Evolutionary conservation across 768 basidiomycete genomes (phyloP).

Genomic region (Termitomyces sp.): DNA sequence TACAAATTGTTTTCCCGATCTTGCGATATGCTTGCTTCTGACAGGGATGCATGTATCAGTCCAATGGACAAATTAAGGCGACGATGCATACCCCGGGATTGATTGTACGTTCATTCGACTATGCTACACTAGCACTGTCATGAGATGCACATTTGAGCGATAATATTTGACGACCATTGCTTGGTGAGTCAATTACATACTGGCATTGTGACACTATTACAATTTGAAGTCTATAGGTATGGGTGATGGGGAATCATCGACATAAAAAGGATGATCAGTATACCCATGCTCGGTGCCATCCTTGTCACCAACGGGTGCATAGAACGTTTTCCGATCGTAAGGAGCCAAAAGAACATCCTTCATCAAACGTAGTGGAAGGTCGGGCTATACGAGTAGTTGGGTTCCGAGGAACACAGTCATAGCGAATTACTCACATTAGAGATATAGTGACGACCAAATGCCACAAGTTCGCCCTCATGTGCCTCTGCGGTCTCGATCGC

Average conservation of each 20-base stretch:
- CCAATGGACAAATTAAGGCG: too few species aligned
- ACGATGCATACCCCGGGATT: too few species aligned
- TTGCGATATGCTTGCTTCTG: too few species aligned
- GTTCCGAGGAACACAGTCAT: not conserved
- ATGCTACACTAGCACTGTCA: too few species aligned
- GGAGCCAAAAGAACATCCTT: not conserved
- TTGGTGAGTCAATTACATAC: not conserved
- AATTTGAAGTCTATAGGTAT: not conserved
- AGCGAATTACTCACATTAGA: constrained; percentile 24
- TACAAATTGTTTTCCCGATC: too few species aligned
- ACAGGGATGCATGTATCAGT: too few species aligned
- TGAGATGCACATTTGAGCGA: not conserved
- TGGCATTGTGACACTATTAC: constrained; percentile 5
- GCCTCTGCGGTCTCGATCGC: constrained; percentile 34
- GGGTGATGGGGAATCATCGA: not conserved
- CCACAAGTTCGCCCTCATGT: constrained; percentile 21
- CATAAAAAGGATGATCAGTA: not conserved
- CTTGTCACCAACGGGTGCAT: not conserved
- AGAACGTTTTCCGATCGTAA: constrained; percentile 1
- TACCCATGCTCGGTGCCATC: not conserved
- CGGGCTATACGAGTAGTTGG: not conserved
- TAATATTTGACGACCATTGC: not conserved
- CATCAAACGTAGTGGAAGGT: not conserved
- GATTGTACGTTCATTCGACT: too few species aligned
- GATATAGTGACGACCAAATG: constrained; percentile 27